Evolutionary conservation across 345 rosid species (phyloP).

Genomic region (Theobroma cacao): DNA sequence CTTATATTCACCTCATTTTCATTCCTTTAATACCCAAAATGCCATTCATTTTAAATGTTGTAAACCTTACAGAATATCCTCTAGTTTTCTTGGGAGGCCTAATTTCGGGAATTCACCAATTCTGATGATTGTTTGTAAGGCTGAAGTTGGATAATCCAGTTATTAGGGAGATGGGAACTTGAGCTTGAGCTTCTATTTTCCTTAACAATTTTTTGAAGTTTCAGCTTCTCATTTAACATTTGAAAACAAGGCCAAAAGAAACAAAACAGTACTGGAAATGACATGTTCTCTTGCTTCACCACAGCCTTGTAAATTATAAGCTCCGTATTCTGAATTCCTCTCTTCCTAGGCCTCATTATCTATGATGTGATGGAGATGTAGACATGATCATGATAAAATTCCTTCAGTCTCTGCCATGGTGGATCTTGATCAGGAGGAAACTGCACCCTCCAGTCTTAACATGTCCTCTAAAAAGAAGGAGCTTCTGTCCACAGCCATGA

Average conservation of each 20-base stretch:
- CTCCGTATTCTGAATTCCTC: slow-evolving; percentile 4
- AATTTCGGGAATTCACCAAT: slow-evolving; percentile 18
- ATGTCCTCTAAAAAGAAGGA: slow-evolving; percentile 73
- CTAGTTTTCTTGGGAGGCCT: slow-evolving; percentile 5
- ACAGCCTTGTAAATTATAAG: slow-evolving; percentile 2
- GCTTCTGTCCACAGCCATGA: slow-evolving; percentile 80
- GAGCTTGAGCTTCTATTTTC: slow-evolving; percentile 8
- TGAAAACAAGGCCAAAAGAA: slow-evolving; percentile 14
- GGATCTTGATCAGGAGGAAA: slow-evolving; percentile 43
- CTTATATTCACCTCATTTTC: slow-evolving; percentile 4
- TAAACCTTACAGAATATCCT: neutral
- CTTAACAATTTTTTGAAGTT: neutral
- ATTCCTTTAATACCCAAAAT: slow-evolving; percentile 19
- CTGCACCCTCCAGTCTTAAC: slow-evolving; percentile 30
- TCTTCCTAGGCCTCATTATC: slow-evolving; percentile 13
- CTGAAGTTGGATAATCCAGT: slow-evolving; percentile 21
- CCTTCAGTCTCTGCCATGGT: slow-evolving; percentile 45
- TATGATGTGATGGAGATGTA: slow-evolving; percentile 31
- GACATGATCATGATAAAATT: slow-evolving; percentile 35
- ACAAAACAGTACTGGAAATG: slow-evolving; percentile 26
- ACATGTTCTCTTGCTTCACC: slow-evolving; percentile 6
- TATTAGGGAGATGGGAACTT: slow-evolving; percentile 6
- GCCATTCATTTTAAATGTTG: slow-evolving; percentile 9
- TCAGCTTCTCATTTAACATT: slow-evolving; percentile 9
- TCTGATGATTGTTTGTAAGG: slow-evolving; percentile 15